Base-by-base conservation (phyloP, 2,329 filamentous ascomycete genomes). In the Trichoderma asperellum region DNA sequence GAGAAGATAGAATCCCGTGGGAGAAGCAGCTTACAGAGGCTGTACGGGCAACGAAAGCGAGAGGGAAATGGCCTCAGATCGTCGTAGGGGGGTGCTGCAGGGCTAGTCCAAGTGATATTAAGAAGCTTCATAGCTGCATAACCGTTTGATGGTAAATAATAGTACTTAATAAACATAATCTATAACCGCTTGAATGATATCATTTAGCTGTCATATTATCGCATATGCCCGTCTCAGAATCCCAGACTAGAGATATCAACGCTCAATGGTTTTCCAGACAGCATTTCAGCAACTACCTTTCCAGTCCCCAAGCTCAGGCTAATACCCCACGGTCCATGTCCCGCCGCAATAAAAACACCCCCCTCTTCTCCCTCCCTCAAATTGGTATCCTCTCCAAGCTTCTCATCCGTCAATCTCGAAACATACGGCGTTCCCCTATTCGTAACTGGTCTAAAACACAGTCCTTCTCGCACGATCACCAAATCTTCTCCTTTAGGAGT, bases 251-350 rank as follows among this genome's bases (percentile, higher is more conserved):
- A 73, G 12, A 93, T 80, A 79, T 92, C 87, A 1, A 85, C 89
- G 71, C 87, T 90, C 62, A 85, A 79, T 70, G 79, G 77, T 70
- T 83, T 80, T 2, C 88, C 89, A 73, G 87, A 83, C 53, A 92
- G 83, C 84, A 94, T 83, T 79, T 94, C 91, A 12, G 89, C 85
- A 80, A 94, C 81, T 6, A 92, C 87, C 72, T 86, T 86, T 0
- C 92, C 92, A 0, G 91, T 94, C 1, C 91, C 92, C 35, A 92
- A 79, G 18, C 83, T 83, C 74, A 88, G 75, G 59, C 83, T 85
- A 32, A 91, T 91, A 0, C 91, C 92, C 92, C 92, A 94, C 0
- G 91, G 89, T 0, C 91, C 92, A 81, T 94, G 92, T 0, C 92
- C 92, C 4, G 89, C 84, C 1, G 89, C 88, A 47, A 94, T 77